Conservation (phyloP, 2,329 filamentous ascomycete species). For the Penicillium palitans region DNA sequence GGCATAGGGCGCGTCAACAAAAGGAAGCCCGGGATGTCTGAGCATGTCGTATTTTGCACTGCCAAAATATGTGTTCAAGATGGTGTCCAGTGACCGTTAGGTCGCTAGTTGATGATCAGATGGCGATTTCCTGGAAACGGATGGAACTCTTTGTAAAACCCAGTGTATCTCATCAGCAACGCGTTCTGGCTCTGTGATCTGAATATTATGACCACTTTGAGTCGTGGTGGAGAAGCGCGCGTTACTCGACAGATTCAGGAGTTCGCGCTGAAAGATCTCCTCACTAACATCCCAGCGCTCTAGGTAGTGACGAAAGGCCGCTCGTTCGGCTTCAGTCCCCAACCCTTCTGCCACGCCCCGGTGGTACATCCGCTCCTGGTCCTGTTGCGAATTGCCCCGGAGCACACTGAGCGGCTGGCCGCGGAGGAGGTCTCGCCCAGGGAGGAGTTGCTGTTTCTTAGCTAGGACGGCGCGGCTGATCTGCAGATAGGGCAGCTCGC, state of each 20-base stretch:
- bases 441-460: not conserved
- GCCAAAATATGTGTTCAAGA: too few species aligned
- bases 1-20: too few species aligned
- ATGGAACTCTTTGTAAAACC: not conserved
- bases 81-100: too few species aligned
- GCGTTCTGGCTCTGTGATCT: not conserved
- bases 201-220: not conserved
- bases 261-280: not conserved
- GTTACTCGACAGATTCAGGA: not conserved
- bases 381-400: not conserved
- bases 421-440: not conserved
- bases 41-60: too few species aligned
- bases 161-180: not conserved
- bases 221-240: not conserved
- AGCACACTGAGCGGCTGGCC: not conserved
- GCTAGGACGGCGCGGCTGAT: not conserved
- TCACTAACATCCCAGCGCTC: not conserved
- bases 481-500: not conserved
- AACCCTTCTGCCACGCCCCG: not conserved
- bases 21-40: too few species aligned
- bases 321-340: not conserved
- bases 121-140: too few species aligned
- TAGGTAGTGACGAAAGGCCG: not conserved
- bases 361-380: not conserved
- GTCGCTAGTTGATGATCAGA: too few species aligned